phyloP scores from a whole-genome alignment of 2,329 filamentous ascomycete genomes.

The Fusarium sp. region DNA sequence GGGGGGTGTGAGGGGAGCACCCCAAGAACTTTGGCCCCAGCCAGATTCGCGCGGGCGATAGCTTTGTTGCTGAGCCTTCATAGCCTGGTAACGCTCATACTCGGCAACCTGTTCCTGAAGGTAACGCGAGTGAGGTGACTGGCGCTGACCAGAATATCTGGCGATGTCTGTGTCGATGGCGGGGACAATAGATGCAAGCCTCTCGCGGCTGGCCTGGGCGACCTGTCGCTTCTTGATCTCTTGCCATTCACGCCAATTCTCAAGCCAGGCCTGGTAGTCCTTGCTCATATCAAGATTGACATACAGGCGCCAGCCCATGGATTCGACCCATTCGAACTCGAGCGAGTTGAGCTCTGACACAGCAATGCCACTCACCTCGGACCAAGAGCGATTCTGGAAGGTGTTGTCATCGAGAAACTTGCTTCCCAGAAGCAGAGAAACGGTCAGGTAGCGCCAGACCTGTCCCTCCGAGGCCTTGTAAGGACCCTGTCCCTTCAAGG shows the following conservation, averaged over 20 bases:
- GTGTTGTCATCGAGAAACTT: conserved; percentile 98
- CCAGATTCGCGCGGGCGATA: conserved; percentile 58
- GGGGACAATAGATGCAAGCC: conserved; percentile 58
- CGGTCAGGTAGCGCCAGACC: conserved; percentile 87
- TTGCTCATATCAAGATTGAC: conserved; percentile 83
- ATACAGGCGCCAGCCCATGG: conserved; percentile 86
- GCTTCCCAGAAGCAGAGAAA: conserved; percentile 85
- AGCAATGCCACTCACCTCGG: conserved; percentile 89
- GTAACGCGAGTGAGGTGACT: conserved; percentile 56
- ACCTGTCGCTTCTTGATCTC: conserved; percentile 63
- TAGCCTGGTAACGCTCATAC: conserved; percentile 58
- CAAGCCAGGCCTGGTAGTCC: conserved; percentile 72
- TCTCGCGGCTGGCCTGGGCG: conserved; percentile 59
- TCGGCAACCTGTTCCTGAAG: conserved; percentile 65
- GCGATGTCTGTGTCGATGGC: conserved; percentile 56
- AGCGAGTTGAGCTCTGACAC: conserved; percentile 85
- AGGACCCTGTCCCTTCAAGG: conserved; percentile 66
- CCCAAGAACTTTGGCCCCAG: conserved; percentile 58
- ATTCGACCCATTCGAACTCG: conserved; percentile 87
- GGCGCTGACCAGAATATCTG: conserved; percentile 50
- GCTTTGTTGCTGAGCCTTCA: conserved; percentile 53
- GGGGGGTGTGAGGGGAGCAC: conserved; percentile 64
- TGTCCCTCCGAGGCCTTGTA: conserved; percentile 73
- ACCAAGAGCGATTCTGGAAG: conserved; percentile 97
- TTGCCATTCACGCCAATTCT: conserved; percentile 68